Base-by-base conservation (phyloP, 1,284 basidiomycete species). In the Boletus semigastroideus region DNA sequence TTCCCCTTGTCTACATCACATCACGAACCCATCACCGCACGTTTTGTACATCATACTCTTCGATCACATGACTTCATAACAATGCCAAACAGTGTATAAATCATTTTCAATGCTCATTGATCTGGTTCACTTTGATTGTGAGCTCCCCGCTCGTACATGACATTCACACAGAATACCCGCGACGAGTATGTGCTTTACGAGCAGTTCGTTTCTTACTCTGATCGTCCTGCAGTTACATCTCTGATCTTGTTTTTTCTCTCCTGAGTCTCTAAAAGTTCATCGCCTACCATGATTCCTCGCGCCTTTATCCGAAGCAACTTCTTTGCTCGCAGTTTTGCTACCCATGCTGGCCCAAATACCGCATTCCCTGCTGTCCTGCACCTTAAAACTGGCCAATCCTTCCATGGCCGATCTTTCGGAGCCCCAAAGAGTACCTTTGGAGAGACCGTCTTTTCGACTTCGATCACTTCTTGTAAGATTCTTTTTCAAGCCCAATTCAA, bases 401-500 rank as follows among this genome's bases (percentile, higher is more conserved):
- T 97, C 80, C 68, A 78, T 51, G 96, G 97, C 37, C 82, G 83
- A 47, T 90, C 89, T 13, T 99, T 99, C 70, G 96, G 96, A 57
- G 87, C 92, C 20, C 86, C 87, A 42, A 86, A 81, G 65, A 94
- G 91, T 65, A 85, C 87, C 53, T 99, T 84, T 74, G 97, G 97
- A 56, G 96, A 99, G 78, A 97, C 96, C 3, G 96, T 99, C 28
- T 99, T 99, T 74, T 96, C 94, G 22, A 99, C 96, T 33, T 95
- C 93, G 48, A 99, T 99, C 71, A 99, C 97, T 8, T 97, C 94
- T 49, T 99, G 92, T 92, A 58, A 61, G 87, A 74, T 55, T 6
- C 45, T 31, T 48, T 42, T 31, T 33, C 41, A 33, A 25, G 30
- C 16, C 30, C 41, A 11, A 34, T 22, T 36, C 12, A 51, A 33